These are phyloP conservation scores for Candida bentonensis DNA, from an alignment of 805 yeast genomes.

Conservation along the genomic window DNA sequence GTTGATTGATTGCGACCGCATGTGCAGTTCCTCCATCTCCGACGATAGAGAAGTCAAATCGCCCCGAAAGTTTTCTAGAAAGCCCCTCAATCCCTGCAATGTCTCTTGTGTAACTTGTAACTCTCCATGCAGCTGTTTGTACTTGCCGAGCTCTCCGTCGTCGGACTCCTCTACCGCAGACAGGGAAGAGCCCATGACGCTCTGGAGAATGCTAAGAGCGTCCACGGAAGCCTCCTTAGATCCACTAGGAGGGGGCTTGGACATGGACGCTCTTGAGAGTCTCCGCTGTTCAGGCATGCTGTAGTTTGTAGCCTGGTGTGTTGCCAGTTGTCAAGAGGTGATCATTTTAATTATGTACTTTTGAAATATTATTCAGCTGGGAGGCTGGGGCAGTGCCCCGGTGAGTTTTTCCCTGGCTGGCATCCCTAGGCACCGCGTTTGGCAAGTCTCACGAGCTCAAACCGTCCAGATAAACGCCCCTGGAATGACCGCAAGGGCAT, in stretches of 20 bases:
- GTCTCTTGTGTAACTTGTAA: not conserved
- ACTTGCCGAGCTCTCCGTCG: not conserved
- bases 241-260: not conserved
- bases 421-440: no score
- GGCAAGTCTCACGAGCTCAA: no score
- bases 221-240: not conserved
- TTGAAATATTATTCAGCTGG: no score
- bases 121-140: not conserved
- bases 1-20: conserved; percentile 36
- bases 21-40: conserved; percentile 49
- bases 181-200: not conserved
- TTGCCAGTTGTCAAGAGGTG: no score
- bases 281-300: not conserved
- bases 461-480: no score
- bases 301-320: not conserved
- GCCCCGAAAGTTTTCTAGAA: conserved; percentile 30
- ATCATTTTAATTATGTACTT: no score
- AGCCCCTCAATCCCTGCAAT: not conserved
- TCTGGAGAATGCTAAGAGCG: not conserved
- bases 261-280: not conserved
- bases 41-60: conserved; percentile 42
- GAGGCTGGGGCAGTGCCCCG: no score
- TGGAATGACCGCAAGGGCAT: no score
- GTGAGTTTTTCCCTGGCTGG: no score
- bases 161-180: not conserved